These are phyloP conservation scores for Leccinum subgranulosum DNA, from an alignment of 768 basidiomycete genomes.

Conservation along the genomic window DNA sequence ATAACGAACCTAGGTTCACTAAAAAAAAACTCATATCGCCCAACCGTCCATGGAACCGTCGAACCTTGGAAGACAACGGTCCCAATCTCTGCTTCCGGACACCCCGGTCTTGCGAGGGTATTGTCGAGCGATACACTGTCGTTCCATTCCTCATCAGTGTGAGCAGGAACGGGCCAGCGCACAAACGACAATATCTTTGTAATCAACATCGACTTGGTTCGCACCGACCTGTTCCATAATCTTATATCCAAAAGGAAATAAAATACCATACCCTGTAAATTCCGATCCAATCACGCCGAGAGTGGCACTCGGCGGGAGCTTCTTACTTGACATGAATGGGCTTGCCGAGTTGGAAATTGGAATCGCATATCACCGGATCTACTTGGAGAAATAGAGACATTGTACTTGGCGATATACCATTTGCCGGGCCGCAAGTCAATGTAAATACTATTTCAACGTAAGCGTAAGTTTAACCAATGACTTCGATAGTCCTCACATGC, in stretches of 20 bases:
- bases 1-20: constrained; percentile 65
- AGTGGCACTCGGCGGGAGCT: constrained; percentile 80
- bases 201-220: constrained; percentile 74
- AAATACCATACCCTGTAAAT: constrained; percentile 64
- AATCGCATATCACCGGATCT: constrained; percentile 56
- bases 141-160: constrained; percentile 84
- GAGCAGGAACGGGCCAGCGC: constrained; percentile 91
- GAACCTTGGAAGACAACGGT: constrained; percentile 72
- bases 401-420: constrained; percentile 67
- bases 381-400: constrained; percentile 55
- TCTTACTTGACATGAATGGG: constrained; percentile 84
- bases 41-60: constrained; percentile 81
- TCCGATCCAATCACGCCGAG: constrained; percentile 94
- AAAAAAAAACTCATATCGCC: constrained; percentile 63
- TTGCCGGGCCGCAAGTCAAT: too few relatives aligned
- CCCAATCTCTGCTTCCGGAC: constrained; percentile 52
- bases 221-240: constrained; percentile 68
- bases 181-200: constrained; percentile 85
- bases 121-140: constrained; percentile 69
- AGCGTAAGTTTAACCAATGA: too few relatives aligned
- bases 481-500: too few relatives aligned
- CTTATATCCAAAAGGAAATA: not conserved
- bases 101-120: constrained; percentile 32
- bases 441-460: too few relatives aligned
- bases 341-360: constrained; percentile 92